These are phyloP conservation scores for Xylaria palmicola DNA, from an alignment of 495 filamentous ascomycete species.

Conservation along the genomic window DNA sequence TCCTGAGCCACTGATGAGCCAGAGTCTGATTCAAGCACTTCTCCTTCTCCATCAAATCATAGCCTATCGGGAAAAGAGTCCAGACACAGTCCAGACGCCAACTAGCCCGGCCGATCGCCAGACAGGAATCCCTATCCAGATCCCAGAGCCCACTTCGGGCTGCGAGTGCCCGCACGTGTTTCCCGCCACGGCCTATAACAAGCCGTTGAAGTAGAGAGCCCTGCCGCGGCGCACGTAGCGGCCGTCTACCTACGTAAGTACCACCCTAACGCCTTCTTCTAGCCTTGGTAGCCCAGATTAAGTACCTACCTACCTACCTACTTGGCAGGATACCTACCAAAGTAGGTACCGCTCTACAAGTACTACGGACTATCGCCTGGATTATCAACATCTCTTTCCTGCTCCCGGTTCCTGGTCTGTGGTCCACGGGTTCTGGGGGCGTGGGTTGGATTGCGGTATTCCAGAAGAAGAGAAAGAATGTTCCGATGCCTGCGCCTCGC, in stretches of 20 bases:
- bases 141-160: slow-evolving; percentile 14
- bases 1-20: slow-evolving; percentile 10
- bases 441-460: neutral
- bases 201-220: neutral
- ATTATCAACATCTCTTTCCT: too few relatives aligned
- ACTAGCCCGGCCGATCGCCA: slow-evolving; percentile 9
- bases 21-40: slow-evolving; percentile 11
- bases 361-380: too few relatives aligned
- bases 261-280: too few relatives aligned
- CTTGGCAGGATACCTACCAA: too few relatives aligned
- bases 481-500: slow-evolving; percentile 1
- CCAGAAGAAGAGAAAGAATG: neutral
- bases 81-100: slow-evolving; percentile 12
- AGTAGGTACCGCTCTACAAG: too few relatives aligned
- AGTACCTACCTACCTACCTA: too few relatives aligned
- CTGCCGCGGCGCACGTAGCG: too few relatives aligned
- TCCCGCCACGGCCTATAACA: slow-evolving; percentile 4
- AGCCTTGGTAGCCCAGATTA: too few relatives aligned
- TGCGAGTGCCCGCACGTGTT: slow-evolving; percentile 19
- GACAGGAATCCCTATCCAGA: neutral
- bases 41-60: slow-evolving; percentile 9
- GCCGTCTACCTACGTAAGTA: too few relatives aligned
- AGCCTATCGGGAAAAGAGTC: slow-evolving; percentile 6
- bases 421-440: neutral
- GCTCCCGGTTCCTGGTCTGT: slow-evolving; percentile 1